Conservation (phyloP, 176 grass and related monocot genomes). For the Bothriochloa decipiens region DNA sequence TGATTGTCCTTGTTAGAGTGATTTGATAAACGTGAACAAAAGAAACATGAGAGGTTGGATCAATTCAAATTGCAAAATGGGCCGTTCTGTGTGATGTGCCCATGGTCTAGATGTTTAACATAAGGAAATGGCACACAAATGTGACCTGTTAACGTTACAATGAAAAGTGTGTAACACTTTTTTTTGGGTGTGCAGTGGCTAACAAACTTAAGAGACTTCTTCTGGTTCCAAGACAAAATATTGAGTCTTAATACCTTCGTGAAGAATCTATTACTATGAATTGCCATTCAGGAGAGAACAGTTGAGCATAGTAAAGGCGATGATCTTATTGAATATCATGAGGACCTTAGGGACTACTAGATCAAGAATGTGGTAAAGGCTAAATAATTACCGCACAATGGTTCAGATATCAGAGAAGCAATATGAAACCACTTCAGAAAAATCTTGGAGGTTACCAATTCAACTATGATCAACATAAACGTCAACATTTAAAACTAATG, state of each 20-base stretch:
- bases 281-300: neutral
- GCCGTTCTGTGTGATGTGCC: too few relatives aligned
- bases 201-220: neutral
- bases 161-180: neutral
- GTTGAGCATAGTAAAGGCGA: neutral
- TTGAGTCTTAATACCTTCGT: neutral
- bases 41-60: too few relatives aligned
- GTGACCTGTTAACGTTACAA: too few relatives aligned
- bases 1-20: too few relatives aligned
- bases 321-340: neutral
- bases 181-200: neutral
- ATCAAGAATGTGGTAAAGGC: neutral
- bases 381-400: neutral
- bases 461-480: neutral
- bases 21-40: too few relatives aligned
- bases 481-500: neutral
- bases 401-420: neutral
- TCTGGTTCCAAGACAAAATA: neutral
- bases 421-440: neutral
- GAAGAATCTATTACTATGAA: neutral
- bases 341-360: too few relatives aligned
- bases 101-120: too few relatives aligned
- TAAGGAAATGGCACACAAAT: too few relatives aligned
- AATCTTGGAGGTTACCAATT: neutral
- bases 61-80: too few relatives aligned